Evolutionary conservation across 371 early-diverging fungal species (phyloP).

Genomic region (Mucor piriformis): DNA sequence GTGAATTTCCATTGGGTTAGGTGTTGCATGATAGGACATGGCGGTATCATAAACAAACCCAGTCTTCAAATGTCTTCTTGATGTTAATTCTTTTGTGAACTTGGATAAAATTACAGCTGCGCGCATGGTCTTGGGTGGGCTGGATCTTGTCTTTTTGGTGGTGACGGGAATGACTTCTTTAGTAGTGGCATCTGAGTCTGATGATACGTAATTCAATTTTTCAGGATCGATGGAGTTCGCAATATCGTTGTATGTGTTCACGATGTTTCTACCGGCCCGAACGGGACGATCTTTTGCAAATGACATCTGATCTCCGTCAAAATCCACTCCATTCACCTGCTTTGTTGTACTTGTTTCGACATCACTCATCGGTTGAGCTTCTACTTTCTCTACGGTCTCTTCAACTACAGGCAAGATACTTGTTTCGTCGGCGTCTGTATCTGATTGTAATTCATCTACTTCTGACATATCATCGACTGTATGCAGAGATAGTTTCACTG

Average conservation of each 20-base stretch:
- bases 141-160: background rate
- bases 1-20: conserved; percentile 60
- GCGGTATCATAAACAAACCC: conserved; percentile 70
- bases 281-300: background rate
- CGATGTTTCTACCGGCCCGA: background rate
- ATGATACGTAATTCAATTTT: background rate
- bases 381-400: background rate
- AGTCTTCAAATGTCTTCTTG: conserved; percentile 35
- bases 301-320: background rate
- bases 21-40: conserved; percentile 62
- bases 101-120: background rate
- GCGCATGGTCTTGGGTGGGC: background rate
- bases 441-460: conserved; percentile 7
- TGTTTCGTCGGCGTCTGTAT: background rate
- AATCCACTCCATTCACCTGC: background rate
- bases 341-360: background rate
- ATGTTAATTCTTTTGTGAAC: background rate
- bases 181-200: background rate
- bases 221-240: conserved; percentile 3
- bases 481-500: background rate
- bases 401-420: background rate
- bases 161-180: background rate
- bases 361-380: background rate
- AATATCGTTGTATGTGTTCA: conserved; percentile 13
- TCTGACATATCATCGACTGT: background rate